Conservation (phyloP, 805 yeast genomes). For the Spathaspora sp. region DNA sequence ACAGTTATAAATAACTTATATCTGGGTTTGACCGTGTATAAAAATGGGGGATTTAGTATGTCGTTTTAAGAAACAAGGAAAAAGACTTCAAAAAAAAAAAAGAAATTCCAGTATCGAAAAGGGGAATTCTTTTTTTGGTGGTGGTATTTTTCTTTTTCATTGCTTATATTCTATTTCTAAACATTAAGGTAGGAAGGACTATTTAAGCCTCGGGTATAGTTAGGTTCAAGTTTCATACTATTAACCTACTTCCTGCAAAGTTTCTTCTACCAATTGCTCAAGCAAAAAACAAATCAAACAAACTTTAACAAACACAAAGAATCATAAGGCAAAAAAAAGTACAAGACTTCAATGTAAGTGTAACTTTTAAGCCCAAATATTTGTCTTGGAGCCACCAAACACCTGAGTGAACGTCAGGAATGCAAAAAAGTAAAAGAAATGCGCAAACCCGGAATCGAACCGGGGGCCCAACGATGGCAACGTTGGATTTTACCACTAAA, state of each 20-base stretch:
- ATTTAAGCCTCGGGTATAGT: not conserved
- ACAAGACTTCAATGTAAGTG: too few species aligned
- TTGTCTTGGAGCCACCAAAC: not conserved
- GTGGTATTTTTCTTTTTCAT: not conserved
- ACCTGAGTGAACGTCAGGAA: not conserved
- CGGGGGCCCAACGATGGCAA: slow-evolving; percentile 33
- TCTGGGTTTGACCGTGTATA: not conserved
- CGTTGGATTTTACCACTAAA: slow-evolving; percentile 31
- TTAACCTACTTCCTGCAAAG: not conserved
- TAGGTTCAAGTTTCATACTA: not conserved
- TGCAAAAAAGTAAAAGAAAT: slow-evolving; percentile 4
- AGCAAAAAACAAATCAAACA: too few species aligned
- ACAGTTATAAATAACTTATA: not conserved
- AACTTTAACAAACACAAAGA: not conserved
- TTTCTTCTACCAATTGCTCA: too few species aligned
- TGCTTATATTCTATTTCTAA: not conserved
- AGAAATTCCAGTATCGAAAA: not conserved
- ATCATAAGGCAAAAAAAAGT: not conserved
- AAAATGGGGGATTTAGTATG: not conserved
- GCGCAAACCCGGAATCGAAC: slow-evolving; percentile 33
- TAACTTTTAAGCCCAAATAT: not conserved
- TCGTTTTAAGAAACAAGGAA: not conserved
- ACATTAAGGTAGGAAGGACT: not conserved
- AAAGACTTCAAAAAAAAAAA: not conserved
- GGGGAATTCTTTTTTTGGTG: not conserved